A percentile compares a stretch with the other conserved stretches of the same genome.
Evolutionary conservation across 345 rosid genomes (phyloP).

Genomic region (Leavenworthia alabamica): DNA sequence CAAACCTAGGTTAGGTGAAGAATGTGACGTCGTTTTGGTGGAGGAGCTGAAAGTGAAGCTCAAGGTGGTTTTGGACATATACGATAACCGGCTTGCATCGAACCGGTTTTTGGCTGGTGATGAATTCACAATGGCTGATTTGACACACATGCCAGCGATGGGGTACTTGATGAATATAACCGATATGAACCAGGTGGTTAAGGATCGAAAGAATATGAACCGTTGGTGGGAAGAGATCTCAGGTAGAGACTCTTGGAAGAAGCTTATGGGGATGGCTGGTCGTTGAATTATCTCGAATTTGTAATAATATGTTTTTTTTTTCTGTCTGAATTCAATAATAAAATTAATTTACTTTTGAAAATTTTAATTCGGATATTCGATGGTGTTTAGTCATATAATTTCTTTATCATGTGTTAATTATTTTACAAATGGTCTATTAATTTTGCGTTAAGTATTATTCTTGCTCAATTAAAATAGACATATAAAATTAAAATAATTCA

Average conservation of each 20-base stretch:
- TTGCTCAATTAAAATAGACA: too few species aligned
- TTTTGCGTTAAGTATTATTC: too few species aligned
- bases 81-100: constrained; percentile 47
- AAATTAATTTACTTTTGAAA: too few species aligned
- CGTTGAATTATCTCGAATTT: not conserved
- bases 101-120: constrained; percentile 65
- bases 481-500: too few species aligned
- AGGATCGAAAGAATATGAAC: constrained; percentile 39
- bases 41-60: constrained; percentile 43
- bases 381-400: too few species aligned
- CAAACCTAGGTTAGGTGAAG: constrained; percentile 52
- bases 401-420: too few species aligned
- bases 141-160: constrained; percentile 60
- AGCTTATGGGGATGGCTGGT: constrained; percentile 39
- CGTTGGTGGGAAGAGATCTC: constrained; percentile 81
- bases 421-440: too few species aligned
- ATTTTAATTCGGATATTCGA: too few species aligned
- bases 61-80: constrained; percentile 56
- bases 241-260: constrained; percentile 70
- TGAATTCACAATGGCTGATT: constrained; percentile 65
- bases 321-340: too few species aligned
- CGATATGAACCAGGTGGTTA: constrained; percentile 42
- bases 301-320: too few species aligned
- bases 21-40: constrained; percentile 42
- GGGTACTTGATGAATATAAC: constrained; percentile 40